Evolutionary conservation across 441 rosid species (phyloP).

Genomic region (Manihot esculenta): DNA sequence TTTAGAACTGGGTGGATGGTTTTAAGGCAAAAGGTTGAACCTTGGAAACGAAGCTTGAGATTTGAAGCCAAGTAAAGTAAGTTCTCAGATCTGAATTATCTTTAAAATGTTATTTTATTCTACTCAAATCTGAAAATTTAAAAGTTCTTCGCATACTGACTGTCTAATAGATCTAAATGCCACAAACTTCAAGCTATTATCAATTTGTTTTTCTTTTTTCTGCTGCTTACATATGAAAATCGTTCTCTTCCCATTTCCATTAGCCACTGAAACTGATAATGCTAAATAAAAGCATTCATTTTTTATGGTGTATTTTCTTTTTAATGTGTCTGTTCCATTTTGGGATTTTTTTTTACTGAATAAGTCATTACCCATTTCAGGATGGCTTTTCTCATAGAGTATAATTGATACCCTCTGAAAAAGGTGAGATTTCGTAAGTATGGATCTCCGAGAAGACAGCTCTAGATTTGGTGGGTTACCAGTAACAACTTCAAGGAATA

Average conservation of each 20-base stretch:
- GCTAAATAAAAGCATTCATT: constrained; percentile 4
- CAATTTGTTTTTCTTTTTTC: constrained; percentile 1
- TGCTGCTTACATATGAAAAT: not conserved
- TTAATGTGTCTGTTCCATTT: constrained; percentile 6
- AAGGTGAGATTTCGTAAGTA: constrained; percentile 28
- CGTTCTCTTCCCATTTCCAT: constrained; percentile 11
- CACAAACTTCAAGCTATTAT: constrained; percentile 23
- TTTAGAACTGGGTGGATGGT: constrained; percentile 31
- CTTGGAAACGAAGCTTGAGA: constrained; percentile 31
- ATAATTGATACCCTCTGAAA: constrained; percentile 24
- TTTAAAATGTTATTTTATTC: constrained; percentile 36
- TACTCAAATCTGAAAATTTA: constrained; percentile 33
- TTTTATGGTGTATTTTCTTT: constrained; percentile 5
- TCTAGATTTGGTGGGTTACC: constrained; percentile 56
- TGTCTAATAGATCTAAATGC: constrained; percentile 43
- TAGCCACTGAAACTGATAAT: constrained; percentile 8
- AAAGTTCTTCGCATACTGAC: constrained; percentile 16
- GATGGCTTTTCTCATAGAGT: constrained; percentile 34
- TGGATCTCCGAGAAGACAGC: constrained; percentile 76
- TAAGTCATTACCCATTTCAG: constrained; percentile 33
- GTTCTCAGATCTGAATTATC: constrained; percentile 71
- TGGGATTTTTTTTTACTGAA: constrained; percentile 12
- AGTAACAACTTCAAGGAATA: constrained; percentile 50
- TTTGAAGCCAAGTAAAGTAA: constrained; percentile 52
- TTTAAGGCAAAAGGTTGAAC: constrained; percentile 28